Evolutionary conservation across 345 rosid species (phyloP).

Genomic region (Zanthoxylum bungeanum): DNA sequence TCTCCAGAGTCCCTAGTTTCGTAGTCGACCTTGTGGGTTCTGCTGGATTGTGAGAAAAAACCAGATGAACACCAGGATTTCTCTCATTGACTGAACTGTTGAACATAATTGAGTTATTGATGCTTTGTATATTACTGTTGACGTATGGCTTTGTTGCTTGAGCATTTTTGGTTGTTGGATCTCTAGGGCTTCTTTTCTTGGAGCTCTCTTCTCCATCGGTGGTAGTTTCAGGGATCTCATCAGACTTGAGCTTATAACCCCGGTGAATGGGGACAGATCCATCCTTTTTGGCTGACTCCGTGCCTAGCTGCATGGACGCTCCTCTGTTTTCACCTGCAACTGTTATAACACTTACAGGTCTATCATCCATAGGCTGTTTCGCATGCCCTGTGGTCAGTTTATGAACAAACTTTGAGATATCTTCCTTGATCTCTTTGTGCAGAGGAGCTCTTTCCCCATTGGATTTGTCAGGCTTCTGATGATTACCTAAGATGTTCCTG

Average conservation of each 20-base stretch:
- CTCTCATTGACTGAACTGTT: constrained; percentile 53
- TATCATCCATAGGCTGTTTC: constrained; percentile 39
- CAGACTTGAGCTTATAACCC: constrained; percentile 56
- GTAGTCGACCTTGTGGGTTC: constrained; percentile 25
- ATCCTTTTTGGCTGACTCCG: constrained; percentile 43
- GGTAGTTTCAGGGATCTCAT: constrained; percentile 53
- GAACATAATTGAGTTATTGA: constrained; percentile 62
- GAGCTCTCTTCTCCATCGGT: constrained; percentile 53
- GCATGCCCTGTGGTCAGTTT: constrained; percentile 42
- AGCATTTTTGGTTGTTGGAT: constrained; percentile 30
- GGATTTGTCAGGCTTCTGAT: constrained; percentile 21
- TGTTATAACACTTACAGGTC: constrained; percentile 43
- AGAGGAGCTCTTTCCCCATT: constrained; percentile 31
- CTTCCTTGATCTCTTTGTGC: constrained; percentile 57
- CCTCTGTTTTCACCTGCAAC: constrained; percentile 90
- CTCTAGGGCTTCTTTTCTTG: constrained; percentile 20
- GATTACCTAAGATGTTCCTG: constrained; percentile 13
- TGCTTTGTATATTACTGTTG: constrained; percentile 66
- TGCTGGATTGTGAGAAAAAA: constrained; percentile 14
- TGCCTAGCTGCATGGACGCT: constrained; percentile 55
- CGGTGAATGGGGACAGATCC: constrained; percentile 55
- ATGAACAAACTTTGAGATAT: constrained; percentile 52
- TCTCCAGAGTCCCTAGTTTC: constrained; percentile 24
- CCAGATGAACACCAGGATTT: constrained; percentile 66
- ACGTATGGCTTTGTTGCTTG: constrained; percentile 38